Evolutionary conservation across 371 early-diverging fungal genomes (phyloP).

Genomic region (Lichtheimia ramosa): DNA sequence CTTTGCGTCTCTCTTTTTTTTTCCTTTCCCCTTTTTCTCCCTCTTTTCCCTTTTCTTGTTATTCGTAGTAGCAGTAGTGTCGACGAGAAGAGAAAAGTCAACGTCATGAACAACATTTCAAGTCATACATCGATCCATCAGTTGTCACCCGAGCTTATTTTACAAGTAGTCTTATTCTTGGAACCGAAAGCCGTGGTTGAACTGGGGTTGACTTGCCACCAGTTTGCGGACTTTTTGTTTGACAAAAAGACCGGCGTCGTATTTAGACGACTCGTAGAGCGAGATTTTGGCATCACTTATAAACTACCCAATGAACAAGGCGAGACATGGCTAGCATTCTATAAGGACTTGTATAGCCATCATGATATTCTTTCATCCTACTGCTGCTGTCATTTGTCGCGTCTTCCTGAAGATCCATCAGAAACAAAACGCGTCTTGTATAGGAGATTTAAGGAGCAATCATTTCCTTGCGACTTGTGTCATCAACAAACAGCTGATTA

Average conservation of each 20-base stretch:
- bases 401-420: conserved; percentile 14
- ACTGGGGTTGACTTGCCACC: conserved; percentile 25
- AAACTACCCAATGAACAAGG: conserved; percentile 18
- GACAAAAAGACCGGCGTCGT: conserved; percentile 21
- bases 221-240: conserved; percentile 16
- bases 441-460: neutral
- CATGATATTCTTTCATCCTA: neutral
- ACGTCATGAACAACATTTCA: conserved; percentile 8
- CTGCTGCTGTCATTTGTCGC: conserved; percentile 18
- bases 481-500: conserved; percentile 18
- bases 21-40: conserved; percentile 6
- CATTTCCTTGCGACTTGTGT: conserved; percentile 31
- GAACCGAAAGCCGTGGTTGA: conserved; percentile 22
- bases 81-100: neutral
- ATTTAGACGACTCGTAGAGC: conserved; percentile 29
- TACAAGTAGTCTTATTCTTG: conserved; percentile 24
- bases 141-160: conserved; percentile 30
- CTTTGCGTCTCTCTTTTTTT: conserved; percentile 10
- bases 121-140: conserved; percentile 13
- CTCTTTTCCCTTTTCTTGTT: neutral
- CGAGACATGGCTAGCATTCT: conserved; percentile 23
- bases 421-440: conserved; percentile 31
- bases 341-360: conserved; percentile 14
- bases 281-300: conserved; percentile 33
- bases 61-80: neutral